Conservation (phyloP, 148 eudicot genomes). For the Camellia lanceoleosa region DNA sequence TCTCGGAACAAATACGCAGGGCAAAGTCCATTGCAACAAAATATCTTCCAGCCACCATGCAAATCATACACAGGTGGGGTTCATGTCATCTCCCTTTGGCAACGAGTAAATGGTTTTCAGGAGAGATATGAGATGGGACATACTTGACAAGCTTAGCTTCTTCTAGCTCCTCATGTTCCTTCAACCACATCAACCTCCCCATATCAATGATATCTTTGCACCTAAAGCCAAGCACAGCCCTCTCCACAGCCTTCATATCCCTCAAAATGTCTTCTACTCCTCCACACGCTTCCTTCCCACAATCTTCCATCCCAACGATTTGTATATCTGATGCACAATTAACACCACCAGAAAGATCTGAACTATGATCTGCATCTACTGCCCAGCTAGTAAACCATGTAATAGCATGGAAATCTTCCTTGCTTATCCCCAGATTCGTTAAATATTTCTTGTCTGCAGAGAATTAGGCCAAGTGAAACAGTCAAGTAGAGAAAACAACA, state of each 20-base stretch:
- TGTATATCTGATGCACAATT: slow-evolving; percentile 25
- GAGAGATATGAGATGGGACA: slow-evolving; percentile 70
- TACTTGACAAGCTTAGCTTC: slow-evolving; percentile 70
- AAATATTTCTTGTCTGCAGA: slow-evolving; percentile 65
- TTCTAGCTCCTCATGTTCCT: slow-evolving; percentile 56
- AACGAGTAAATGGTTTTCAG: slow-evolving; percentile 78
- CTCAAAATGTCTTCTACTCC: slow-evolving; percentile 49
- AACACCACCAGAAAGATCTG: slow-evolving; percentile 32
- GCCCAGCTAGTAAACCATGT: slow-evolving; percentile 99
- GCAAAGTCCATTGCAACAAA: background rate
- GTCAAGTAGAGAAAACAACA: background rate
- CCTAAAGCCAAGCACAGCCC: slow-evolving; percentile 83
- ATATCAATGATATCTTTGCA: slow-evolving; percentile 94
- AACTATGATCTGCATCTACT: slow-evolving; percentile 87
- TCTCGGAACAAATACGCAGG: background rate
- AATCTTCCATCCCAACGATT: slow-evolving; percentile 24
- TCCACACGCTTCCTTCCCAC: slow-evolving; percentile 25
- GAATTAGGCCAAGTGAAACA: background rate
- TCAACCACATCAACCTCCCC: slow-evolving; percentile 83
- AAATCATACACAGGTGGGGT: background rate
- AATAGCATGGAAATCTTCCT: slow-evolving; percentile 78
- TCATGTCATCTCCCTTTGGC: slow-evolving; percentile 30
- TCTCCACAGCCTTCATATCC: slow-evolving; percentile 59
- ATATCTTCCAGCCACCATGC: background rate
- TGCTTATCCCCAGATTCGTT: slow-evolving; percentile 48